Evolutionary conservation across 139 green algal genomes (phyloP), one percentile per base, ranked within the genome.

Genomic region (Chara braunii): DNA sequence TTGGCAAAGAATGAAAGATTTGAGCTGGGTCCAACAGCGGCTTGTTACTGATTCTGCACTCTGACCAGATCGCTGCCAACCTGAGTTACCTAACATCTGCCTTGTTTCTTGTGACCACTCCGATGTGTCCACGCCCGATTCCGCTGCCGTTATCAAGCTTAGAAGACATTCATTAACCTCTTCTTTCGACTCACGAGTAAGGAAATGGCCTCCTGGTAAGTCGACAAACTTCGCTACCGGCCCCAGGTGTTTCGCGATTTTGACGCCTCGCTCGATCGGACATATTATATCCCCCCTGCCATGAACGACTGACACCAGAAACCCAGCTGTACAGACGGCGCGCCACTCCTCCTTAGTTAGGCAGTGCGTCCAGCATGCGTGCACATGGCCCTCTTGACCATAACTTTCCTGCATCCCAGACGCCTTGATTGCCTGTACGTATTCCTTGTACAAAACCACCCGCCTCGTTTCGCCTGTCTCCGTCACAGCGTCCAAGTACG

Each of bases 221-320:
- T 55, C 29, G 5, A 55, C 7, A 28, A 55, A 40, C 8, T 31
- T 55, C 8, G 29, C 35, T 5, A 55, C 6, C 5, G 29, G 45
- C 29, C 7, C 29, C 5, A 55, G 45, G 8, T 31, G 33, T 5
- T 40, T 8, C 14, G 45, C 45, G 29, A 55, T 7, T 6, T 40
- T 28, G 29, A 40, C 45, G 14, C 45, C 45, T 14, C 29, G 29
- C 35, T 7, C 35, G 6, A 55, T 31, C 8, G 33, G 45, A 40
- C 29, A 28, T 40, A 55, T 55, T 40, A 55, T 7, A 62, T 62
- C 23, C 5, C 7, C 50, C 53, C 53, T 62, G 36, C 57, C 57
- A 61, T 67, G 57, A 43, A 67, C 60, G 22, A 67, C 33, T 33
- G 57, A 67, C 22, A 67, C 24, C 12, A 67, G 57, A 11, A 67